phyloP scores from a whole-genome alignment of 345 rosid genomes.

The Populus ilicifolia region DNA sequence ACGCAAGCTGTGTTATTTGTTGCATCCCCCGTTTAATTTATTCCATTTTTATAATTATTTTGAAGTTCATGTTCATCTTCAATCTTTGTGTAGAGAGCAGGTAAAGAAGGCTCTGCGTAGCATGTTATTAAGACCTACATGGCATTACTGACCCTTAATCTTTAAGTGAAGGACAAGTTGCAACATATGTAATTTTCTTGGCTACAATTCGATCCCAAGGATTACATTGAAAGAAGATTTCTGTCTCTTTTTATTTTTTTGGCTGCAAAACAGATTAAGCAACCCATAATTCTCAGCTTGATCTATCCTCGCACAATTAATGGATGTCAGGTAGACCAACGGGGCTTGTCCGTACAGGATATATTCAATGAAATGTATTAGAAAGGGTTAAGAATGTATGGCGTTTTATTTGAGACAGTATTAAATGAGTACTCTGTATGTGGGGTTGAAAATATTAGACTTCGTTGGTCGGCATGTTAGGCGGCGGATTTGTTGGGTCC shows the following conservation, averaged over 20 bases:
- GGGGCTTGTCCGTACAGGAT: neutral
- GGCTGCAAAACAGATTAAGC: neutral
- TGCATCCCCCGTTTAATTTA: constrained; percentile 2
- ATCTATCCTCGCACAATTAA: neutral
- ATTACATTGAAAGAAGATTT: neutral
- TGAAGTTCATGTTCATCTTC: neutral
- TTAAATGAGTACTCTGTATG: neutral
- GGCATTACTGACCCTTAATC: neutral
- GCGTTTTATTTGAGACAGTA: neutral
- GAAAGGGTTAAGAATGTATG: neutral
- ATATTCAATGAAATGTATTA: neutral
- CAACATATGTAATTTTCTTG: neutral
- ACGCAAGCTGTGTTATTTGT: constrained; percentile 4
- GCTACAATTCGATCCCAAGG: neutral
- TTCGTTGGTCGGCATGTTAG: neutral
- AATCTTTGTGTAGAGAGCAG: constrained; percentile 2
- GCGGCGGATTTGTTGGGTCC: neutral
- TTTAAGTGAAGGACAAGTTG: neutral
- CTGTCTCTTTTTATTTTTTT: neutral
- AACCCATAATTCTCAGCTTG: neutral
- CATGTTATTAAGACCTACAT: neutral
- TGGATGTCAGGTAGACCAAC: neutral
- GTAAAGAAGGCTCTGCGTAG: neutral
- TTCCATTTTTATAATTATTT: neutral
- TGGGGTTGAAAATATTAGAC: neutral